Conservation (phyloP, 805 yeast species). For the Candida manassasensis region DNA sequence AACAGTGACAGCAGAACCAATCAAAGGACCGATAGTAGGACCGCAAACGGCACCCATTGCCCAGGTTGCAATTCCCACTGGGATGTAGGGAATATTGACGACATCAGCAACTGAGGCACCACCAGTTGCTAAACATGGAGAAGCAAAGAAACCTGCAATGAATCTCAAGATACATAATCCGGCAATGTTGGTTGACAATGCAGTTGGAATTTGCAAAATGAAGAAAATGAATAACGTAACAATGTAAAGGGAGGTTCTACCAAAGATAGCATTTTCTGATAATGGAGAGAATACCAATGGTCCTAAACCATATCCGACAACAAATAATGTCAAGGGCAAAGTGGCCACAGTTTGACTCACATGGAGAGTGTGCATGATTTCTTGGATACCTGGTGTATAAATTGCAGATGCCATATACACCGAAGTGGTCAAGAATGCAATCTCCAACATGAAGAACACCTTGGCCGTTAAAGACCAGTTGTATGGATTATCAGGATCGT, state of each 20-base stretch:
- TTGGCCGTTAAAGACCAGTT: slow-evolving; percentile 45
- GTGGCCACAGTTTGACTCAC: slow-evolving; percentile 39
- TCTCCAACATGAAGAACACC: slow-evolving; percentile 27
- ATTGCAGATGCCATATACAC: slow-evolving; percentile 51
- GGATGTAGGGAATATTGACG: slow-evolving; percentile 34
- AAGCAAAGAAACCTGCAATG: slow-evolving; percentile 50
- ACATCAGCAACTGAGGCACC: slow-evolving; percentile 54
- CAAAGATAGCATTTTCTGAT: slow-evolving; percentile 49
- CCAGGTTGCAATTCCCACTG: slow-evolving; percentile 48
- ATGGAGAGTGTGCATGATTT: slow-evolving; percentile 40
- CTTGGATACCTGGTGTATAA: slow-evolving; percentile 44
- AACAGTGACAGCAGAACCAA: slow-evolving; percentile 46
- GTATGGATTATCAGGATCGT: slow-evolving; percentile 47
- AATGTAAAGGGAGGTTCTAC: slow-evolving; percentile 48
- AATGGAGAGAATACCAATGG: slow-evolving; percentile 56
- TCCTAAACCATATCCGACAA: slow-evolving; percentile 56
- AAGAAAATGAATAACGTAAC: slow-evolving; percentile 42
- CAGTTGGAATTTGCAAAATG: slow-evolving; percentile 52
- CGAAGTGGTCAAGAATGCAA: slow-evolving; percentile 41
- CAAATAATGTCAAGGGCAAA: slow-evolving; percentile 42
- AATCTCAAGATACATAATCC: slow-evolving; percentile 47
- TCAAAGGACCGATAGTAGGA: slow-evolving; percentile 57
- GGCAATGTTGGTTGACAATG: slow-evolving; percentile 44
- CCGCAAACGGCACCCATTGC: slow-evolving; percentile 50
- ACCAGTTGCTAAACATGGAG: slow-evolving; percentile 53